Conservation (phyloP, 2,329 filamentous ascomycete species). For the Colletotrichum brevisporum region DNA sequence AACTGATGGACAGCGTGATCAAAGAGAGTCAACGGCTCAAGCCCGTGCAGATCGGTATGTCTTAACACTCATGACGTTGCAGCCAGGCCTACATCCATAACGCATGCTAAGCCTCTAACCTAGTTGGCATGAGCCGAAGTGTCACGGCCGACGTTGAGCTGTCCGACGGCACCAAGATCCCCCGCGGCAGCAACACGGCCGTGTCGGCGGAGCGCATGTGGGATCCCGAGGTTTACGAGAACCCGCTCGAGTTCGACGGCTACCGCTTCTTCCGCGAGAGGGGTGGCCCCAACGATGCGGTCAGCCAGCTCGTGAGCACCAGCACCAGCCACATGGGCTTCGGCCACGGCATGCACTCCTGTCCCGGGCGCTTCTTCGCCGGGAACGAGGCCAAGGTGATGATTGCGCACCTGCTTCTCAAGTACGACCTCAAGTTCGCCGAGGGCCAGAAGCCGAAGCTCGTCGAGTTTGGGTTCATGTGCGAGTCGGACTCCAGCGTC, state of each 20-base stretch:
- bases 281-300: neutral
- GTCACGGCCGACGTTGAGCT: neutral
- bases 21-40: constrained; percentile 21
- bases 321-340: constrained; percentile 23
- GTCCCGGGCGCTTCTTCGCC: constrained; percentile 25
- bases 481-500: neutral
- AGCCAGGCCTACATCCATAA: too few species aligned
- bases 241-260: constrained; percentile 6
- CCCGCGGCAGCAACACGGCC: neutral
- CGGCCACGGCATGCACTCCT: constrained; percentile 19
- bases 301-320: constrained; percentile 2
- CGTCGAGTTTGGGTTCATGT: constrained; percentile 11
- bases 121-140: neutral
- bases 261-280: constrained; percentile 15
- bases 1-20: constrained; percentile 22
- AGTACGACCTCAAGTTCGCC: constrained; percentile 8
- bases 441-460: constrained; percentile 10
- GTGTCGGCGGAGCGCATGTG: constrained; percentile 22
- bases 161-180: constrained; percentile 2
- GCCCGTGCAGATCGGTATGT: constrained; percentile 9
- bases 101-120: neutral
- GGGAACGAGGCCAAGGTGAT: constrained; percentile 15
- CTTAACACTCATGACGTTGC: neutral
- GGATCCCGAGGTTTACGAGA: constrained; percentile 4
- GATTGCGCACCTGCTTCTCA: constrained; percentile 8